These are phyloP conservation scores for Metschnikowia santaceciliae DNA, from an alignment of 805 yeast genomes.

Conservation along the genomic window DNA sequence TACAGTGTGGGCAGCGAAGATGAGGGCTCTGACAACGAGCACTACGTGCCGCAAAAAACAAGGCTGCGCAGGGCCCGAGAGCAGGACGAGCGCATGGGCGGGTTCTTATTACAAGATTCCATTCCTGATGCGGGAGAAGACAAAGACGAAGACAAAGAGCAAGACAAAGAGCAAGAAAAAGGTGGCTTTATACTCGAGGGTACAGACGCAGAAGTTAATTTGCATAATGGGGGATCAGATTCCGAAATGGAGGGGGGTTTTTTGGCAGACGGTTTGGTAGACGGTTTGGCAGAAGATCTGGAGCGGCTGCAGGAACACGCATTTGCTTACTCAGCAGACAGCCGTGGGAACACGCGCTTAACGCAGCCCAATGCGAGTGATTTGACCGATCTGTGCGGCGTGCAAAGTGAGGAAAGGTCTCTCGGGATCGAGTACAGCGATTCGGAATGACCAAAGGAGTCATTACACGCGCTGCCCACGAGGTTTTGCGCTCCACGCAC, in stretches of 20 bases:
- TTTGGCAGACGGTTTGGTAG: constrained; percentile 8
- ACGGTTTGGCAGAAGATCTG: background rate
- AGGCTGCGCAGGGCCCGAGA: background rate
- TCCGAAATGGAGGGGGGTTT: constrained; percentile 21
- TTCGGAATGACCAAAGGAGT: constrained; percentile 6
- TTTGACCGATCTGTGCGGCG: background rate
- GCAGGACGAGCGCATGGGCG: constrained; percentile 5
- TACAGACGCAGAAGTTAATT: too few relatives aligned
- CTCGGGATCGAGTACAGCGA: constrained; percentile 22
- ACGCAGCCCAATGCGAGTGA: background rate
- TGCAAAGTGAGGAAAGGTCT: constrained; percentile 15
- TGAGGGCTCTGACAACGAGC: constrained; percentile 10
- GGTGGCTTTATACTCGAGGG: too few relatives aligned
- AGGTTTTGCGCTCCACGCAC: too few relatives aligned
- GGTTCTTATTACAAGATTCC: constrained; percentile 4
- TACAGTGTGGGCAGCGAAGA: constrained; percentile 20
- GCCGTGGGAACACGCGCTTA: background rate
- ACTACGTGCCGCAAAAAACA: constrained; percentile 8
- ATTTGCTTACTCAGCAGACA: too few relatives aligned
- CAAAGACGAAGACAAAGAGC: background rate
- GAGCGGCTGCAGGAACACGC: too few relatives aligned
- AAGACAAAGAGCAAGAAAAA: too few relatives aligned
- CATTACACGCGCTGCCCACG: background rate
- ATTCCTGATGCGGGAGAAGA: background rate
- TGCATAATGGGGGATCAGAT: too few relatives aligned